These are phyloP conservation scores for Acephala macrosclerotiorum DNA, from an alignment of 2,329 filamentous ascomycete species.

Conservation along the genomic window DNA sequence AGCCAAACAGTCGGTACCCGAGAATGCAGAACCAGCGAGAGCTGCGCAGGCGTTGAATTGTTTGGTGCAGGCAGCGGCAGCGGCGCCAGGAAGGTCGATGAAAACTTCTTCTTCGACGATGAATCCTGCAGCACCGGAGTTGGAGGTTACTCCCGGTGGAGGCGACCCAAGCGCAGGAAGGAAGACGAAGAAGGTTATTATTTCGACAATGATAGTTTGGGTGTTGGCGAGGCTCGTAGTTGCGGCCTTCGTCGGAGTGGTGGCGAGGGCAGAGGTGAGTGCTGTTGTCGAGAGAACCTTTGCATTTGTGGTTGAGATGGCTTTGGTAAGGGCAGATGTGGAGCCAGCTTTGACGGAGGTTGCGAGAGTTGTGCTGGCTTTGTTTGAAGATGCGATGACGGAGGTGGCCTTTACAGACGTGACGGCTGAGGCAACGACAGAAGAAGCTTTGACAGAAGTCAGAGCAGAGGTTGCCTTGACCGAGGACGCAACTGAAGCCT, in stretches of 20 bases:
- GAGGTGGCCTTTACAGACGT: background rate
- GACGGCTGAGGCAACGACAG: background rate
- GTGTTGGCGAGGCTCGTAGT: background rate
- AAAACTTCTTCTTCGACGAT: constrained; percentile 16
- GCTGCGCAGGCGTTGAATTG: constrained; percentile 18
- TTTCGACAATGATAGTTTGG: constrained; percentile 15
- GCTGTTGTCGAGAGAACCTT: background rate
- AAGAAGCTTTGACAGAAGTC: background rate
- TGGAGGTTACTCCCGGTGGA: constrained; percentile 8
- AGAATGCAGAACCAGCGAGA: constrained; percentile 13
- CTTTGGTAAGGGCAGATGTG: background rate
- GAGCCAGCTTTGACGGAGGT: background rate
- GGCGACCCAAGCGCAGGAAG: constrained; percentile 10
- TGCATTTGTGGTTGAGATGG: background rate
- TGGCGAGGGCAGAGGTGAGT: background rate
- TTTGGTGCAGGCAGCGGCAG: constrained; percentile 8
- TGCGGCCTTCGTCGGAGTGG: background rate
- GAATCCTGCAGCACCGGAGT: background rate
- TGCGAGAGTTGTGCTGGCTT: background rate
- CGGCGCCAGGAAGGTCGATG: constrained; percentile 14
- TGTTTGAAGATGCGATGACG: background rate
- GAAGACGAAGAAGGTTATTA: constrained; percentile 18
- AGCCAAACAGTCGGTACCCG: constrained; percentile 12
- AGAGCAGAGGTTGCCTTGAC: background rate
- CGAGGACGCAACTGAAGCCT: background rate